phyloP scores from a whole-genome alignment of 768 basidiomycete genomes.

The Exsudoporus frostii region DNA sequence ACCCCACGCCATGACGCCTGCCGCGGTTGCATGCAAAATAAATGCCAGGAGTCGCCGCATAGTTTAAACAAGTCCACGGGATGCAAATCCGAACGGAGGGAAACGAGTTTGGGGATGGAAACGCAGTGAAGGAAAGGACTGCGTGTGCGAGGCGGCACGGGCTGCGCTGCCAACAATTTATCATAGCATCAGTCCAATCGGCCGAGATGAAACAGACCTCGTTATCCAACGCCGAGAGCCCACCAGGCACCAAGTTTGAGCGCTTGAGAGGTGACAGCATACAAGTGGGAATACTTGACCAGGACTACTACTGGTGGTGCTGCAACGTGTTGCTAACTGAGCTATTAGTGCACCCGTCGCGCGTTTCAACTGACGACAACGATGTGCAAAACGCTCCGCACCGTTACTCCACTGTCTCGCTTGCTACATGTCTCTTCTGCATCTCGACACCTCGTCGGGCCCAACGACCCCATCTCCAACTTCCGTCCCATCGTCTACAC shows the following conservation, averaged over 20 bases:
- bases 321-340: neutral
- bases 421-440: constrained; percentile 26
- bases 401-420: constrained; percentile 1
- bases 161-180: neutral
- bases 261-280: too few relatives aligned
- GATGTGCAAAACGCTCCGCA: neutral
- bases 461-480: constrained; percentile 76
- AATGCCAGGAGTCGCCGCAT: constrained; percentile 18
- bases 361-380: neutral
- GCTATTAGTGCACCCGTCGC: too few relatives aligned
- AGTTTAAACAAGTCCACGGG: neutral
- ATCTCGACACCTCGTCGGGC: constrained; percentile 50
- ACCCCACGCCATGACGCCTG: constrained; percentile 36
- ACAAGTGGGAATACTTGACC: too few relatives aligned
- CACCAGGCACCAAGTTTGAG: too few relatives aligned
- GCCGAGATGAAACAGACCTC: neutral
- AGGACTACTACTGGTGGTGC: too few relatives aligned
- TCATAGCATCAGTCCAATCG: neutral
- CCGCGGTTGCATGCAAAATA: constrained; percentile 32
- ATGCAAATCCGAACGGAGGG: neutral
- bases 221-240: neutral
- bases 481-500: constrained; percentile 78
- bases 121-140: neutral
- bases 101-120: neutral
- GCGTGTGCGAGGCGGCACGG: neutral